Conservation (phyloP, 2,329 filamentous ascomycete genomes). For the Exophiala aquamarina region DNA sequence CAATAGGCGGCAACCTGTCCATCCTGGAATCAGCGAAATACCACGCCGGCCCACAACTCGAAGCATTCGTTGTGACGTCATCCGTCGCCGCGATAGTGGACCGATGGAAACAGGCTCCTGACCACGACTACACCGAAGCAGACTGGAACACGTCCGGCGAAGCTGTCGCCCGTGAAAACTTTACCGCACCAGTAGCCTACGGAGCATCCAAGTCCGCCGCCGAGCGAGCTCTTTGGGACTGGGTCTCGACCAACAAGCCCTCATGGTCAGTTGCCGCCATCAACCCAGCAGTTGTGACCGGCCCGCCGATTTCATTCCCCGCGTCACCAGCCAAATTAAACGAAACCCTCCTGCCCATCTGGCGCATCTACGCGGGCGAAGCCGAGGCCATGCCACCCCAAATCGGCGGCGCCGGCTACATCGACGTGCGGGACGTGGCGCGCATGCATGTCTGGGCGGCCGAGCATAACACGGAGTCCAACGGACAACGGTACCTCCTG, state of each 20-base stretch:
- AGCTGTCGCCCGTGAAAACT: conserved; percentile 27
- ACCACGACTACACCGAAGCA: conserved; percentile 31
- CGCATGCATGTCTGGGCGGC: conserved; percentile 26
- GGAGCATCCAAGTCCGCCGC: conserved; percentile 27
- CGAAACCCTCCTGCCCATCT: conserved; percentile 27
- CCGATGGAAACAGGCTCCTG: conserved; percentile 19
- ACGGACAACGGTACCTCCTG: conserved; percentile 25
- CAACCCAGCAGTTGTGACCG: conserved; percentile 28
- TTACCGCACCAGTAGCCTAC: conserved; percentile 24
- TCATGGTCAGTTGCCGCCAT: conserved; percentile 21
- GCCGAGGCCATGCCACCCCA: conserved; percentile 19
- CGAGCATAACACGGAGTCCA: conserved; percentile 23
- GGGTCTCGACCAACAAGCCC: conserved; percentile 11
- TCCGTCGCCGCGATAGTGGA: conserved; percentile 28
- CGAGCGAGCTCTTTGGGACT: conserved; percentile 27
- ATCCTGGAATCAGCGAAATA: conserved; percentile 23
- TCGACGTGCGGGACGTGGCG: conserved; percentile 30
- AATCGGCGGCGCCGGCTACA: conserved; percentile 26
- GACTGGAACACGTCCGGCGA: conserved; percentile 42
- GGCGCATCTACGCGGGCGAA: conserved; percentile 24
- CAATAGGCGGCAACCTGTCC: conserved; percentile 25
- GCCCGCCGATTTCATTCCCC: conserved; percentile 27
- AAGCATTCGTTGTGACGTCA: conserved; percentile 26
- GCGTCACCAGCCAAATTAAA: conserved; percentile 23
- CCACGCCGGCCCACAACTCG: conserved; percentile 20